Conservation (phyloP, 352 stramenopile genomes). For the Phytophthora sojae region DNA sequence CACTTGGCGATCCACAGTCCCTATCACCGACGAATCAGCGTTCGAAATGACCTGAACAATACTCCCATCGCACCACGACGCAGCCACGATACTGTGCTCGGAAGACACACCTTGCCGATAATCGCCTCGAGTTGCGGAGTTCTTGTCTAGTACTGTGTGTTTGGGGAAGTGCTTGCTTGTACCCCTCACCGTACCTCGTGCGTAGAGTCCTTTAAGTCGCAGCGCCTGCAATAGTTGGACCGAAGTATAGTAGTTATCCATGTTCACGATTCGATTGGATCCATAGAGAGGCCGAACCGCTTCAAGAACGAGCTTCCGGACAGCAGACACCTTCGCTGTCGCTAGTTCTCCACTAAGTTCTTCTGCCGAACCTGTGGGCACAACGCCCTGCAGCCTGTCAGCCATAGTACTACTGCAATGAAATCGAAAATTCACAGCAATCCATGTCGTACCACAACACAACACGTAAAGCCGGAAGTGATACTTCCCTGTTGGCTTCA, state of each 20-base stretch:
- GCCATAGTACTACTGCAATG: neutral
- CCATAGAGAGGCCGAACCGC: neutral
- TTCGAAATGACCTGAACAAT: neutral
- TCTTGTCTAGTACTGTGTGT: neutral
- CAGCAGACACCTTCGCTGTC: neutral
- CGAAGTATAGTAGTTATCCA: conserved; percentile 11
- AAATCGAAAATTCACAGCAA: neutral
- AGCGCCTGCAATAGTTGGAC: neutral
- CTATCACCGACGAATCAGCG: neutral
- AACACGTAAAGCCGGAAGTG: neutral
- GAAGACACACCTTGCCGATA: neutral
- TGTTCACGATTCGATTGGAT: neutral
- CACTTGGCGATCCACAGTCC: neutral
- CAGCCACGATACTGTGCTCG: neutral
- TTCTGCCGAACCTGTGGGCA: neutral
- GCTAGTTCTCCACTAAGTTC: neutral
- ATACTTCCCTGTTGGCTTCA: neutral
- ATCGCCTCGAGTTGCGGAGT: neutral
- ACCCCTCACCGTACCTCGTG: neutral
- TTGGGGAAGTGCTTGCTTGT: neutral
- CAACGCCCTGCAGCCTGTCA: neutral
- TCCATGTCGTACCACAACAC: neutral
- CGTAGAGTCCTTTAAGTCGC: neutral
- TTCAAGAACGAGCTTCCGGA: neutral
- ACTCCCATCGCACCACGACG: neutral